These are phyloP conservation scores for Tremella fuciformis DNA, from an alignment of 768 basidiomycete species.

Conservation along the genomic window DNA sequence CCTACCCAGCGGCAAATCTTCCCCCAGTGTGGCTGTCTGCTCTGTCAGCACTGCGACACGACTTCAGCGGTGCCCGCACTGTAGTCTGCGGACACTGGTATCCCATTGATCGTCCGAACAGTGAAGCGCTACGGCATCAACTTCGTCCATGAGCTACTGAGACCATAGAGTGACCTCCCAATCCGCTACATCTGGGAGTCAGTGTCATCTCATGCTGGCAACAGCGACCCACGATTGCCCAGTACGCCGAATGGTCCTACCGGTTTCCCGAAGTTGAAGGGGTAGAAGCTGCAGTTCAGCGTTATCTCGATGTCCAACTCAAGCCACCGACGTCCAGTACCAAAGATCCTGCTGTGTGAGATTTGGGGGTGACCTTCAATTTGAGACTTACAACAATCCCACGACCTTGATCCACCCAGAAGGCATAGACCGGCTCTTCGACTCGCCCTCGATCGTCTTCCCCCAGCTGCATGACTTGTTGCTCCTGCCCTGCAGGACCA, in stretches of 20 bases:
- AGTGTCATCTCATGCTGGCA: neutral
- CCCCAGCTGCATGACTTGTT: neutral
- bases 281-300: conserved; percentile 26
- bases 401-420: conserved; percentile 38
- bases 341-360: conserved; percentile 33
- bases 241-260: conserved; percentile 36
- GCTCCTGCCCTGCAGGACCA: conserved; percentile 24
- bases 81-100: conserved; percentile 38
- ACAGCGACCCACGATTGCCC: conserved; percentile 38
- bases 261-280: conserved; percentile 44
- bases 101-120: conserved; percentile 35
- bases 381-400: conserved; percentile 31
- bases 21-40: conserved; percentile 34
- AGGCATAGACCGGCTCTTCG: conserved; percentile 38
- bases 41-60: neutral
- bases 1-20: conserved; percentile 30
- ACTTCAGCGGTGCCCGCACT: conserved; percentile 16
- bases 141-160: neutral
- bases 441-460: conserved; percentile 23
- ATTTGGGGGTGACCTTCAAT: neutral
- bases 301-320: neutral
- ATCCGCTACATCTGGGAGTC: conserved; percentile 30
- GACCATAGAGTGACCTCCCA: conserved; percentile 30
- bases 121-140: conserved; percentile 20
- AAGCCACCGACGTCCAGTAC: conserved; percentile 35